Evolutionary conservation across 345 rosid species (phyloP).

Genomic region (thale cress (Arabidopsis thaliana)): DNA sequence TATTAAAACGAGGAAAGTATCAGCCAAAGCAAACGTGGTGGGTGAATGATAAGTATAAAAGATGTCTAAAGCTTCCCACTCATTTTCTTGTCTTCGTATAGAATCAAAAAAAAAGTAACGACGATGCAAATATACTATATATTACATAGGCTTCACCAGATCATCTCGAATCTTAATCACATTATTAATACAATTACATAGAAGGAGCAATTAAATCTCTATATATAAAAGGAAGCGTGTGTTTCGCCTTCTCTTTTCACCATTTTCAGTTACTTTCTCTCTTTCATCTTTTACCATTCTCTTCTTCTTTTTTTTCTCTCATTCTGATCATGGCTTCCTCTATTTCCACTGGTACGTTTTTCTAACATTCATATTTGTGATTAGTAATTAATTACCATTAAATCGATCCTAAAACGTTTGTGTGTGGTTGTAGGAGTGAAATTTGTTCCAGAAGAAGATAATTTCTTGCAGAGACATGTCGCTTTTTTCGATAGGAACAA

Average conservation of each 20-base stretch:
- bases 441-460: conserved; percentile 49
- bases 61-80: background rate
- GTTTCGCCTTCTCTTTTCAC: conserved; percentile 27
- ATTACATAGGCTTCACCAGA: background rate
- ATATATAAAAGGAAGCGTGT: conserved; percentile 25
- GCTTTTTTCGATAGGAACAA: conserved; percentile 81
- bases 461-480: conserved; percentile 72
- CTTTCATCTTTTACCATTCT: background rate
- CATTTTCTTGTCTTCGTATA: background rate
- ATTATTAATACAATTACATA: background rate
- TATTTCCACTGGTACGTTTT: conserved; percentile 21
- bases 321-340: conserved; percentile 41
- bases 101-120: background rate
- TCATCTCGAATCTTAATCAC: conserved; percentile 7
- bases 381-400: background rate
- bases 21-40: conserved; percentile 19
- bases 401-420: background rate
- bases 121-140: background rate
- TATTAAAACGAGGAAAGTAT: background rate
- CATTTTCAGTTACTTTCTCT: conserved; percentile 4
- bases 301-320: background rate
- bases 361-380: background rate
- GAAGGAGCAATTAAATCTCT: background rate
- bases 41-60: background rate
- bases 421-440: conserved; percentile 14